These are phyloP conservation scores for Hygrophorus pudorinus DNA, from an alignment of 768 basidiomycete species.

Conservation along the genomic window DNA sequence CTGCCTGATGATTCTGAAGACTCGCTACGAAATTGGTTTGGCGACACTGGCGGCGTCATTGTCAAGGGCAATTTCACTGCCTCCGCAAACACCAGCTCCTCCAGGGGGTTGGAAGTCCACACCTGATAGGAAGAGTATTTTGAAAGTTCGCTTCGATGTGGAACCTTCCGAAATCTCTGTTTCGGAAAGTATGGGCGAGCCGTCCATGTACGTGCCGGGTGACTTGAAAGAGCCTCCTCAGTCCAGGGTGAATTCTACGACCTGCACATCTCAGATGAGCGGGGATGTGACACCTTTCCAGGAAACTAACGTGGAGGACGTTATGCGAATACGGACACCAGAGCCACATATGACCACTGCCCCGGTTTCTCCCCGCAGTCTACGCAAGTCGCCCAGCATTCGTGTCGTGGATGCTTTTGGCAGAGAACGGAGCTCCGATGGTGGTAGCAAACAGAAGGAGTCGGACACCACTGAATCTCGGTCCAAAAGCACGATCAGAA, in stretches of 20 bases:
- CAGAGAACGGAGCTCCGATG: constrained; percentile 23
- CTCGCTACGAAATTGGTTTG: constrained; percentile 24
- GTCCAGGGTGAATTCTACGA: not conserved
- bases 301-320: constrained; percentile 4
- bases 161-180: constrained; percentile 15
- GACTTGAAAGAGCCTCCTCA: not conserved
- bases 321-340: constrained; percentile 6
- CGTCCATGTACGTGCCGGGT: not conserved
- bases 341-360: constrained; percentile 28
- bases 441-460: constrained; percentile 8
- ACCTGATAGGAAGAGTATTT: constrained; percentile 48
- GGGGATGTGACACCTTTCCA: not conserved
- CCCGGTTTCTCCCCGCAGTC: constrained; percentile 18
- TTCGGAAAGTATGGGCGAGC: constrained; percentile 4
- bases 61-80: constrained; percentile 35
- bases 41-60: constrained; percentile 40
- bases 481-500: constrained; percentile 31
- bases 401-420: constrained; percentile 69
- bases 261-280: not conserved
- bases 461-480: constrained; percentile 4
- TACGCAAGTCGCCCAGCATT: constrained; percentile 41
- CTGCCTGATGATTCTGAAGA: constrained; percentile 15
- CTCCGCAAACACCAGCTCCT: constrained; percentile 51
- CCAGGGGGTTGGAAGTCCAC: constrained; percentile 63
- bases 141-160: constrained; percentile 68